Percentiles rank a stretch among this genome's conserved stretches.
Conservation (phyloP, 164 flowering plant species). For the Annona squamosa region DNA sequence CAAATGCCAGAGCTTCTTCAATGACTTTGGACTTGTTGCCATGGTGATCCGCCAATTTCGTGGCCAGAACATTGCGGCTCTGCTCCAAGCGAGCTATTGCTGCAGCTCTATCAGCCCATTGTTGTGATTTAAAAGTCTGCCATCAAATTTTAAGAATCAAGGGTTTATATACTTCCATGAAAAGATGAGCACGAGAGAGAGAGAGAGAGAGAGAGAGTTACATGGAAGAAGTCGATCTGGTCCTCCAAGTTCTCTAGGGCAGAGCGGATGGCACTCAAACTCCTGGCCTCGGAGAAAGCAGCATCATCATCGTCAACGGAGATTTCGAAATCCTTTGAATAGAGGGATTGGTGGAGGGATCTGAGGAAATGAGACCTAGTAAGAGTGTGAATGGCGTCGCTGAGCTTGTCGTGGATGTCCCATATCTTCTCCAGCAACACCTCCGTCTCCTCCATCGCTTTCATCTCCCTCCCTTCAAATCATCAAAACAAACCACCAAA, state of each 20-base stretch:
- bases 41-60: slow-evolving; percentile 82
- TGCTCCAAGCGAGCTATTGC: slow-evolving; percentile 89
- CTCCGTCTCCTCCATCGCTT: slow-evolving; percentile 63
- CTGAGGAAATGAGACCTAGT: slow-evolving; percentile 73
- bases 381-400: slow-evolving; percentile 82
- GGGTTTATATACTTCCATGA: not conserved
- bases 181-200: not conserved
- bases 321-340: slow-evolving; percentile 45
- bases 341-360: slow-evolving; percentile 32
- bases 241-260: slow-evolving; percentile 92
- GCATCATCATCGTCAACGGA: slow-evolving; percentile 28
- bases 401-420: slow-evolving; percentile 94
- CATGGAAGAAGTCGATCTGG: slow-evolving; percentile 88
- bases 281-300: slow-evolving; percentile 69
- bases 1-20: slow-evolving; percentile 83
- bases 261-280: slow-evolving; percentile 67
- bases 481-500: no score
- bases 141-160: not conserved
- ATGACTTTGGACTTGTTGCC: slow-evolving; percentile 83
- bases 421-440: slow-evolving; percentile 81
- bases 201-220: slow-evolving; percentile 23
- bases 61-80: slow-evolving; percentile 76
- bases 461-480: slow-evolving; percentile 42
- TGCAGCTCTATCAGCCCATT: slow-evolving; percentile 83
- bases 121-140: slow-evolving; percentile 80